Evolutionary conservation across 2,329 filamentous ascomycete species (phyloP), one percentile per base, ranked within the genome.

Genomic region (Alternaria sp.): DNA sequence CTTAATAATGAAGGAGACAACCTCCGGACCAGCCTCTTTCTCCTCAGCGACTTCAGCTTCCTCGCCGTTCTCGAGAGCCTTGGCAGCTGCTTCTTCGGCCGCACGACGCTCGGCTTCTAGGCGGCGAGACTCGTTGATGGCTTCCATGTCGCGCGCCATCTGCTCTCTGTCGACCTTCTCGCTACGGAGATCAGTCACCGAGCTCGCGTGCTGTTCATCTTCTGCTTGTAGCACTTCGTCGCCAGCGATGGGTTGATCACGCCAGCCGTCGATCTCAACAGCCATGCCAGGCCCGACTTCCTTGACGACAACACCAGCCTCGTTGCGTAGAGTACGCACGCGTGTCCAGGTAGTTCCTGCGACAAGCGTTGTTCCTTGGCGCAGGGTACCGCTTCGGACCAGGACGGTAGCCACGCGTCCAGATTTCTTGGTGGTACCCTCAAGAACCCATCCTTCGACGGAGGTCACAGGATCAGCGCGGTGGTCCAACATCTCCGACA

Each of bases 191-290:
- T 90, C 87, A 2, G 95, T 86, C 1, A 96, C 95, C 3, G 85
- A 86, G 73, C 92, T 92, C 36, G 93, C 96, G 66, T 87, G 90
- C 63, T 89, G 87, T 81, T 98, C 94, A 69, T 90, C 89, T 0
- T 87, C 84, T 1, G 94, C 93, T 81, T 98, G 92, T 1, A 99
- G 84, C 9, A 97, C 90, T 82, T 93, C 89, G 72, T 96, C 92
- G 54, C 96, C 96, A 1, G 96, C 95, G 23, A 87, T 86, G 1
- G 96, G 95, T 68, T 93, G 90, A 36, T 93, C 91, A 71, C 90
- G 90, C 96, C 96, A 99, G n/a, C 96, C 96, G 66, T 97, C 89
- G 19, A 99, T 88, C 79, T 98, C 93, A 4, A 97, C 92, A 0
- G 96, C 93, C 26, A 90, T 96, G 36, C 96, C 96, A 0, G 96